phyloP scores from a whole-genome alignment of 768 basidiomycete genomes.

The Filobasidium floriforme region DNA sequence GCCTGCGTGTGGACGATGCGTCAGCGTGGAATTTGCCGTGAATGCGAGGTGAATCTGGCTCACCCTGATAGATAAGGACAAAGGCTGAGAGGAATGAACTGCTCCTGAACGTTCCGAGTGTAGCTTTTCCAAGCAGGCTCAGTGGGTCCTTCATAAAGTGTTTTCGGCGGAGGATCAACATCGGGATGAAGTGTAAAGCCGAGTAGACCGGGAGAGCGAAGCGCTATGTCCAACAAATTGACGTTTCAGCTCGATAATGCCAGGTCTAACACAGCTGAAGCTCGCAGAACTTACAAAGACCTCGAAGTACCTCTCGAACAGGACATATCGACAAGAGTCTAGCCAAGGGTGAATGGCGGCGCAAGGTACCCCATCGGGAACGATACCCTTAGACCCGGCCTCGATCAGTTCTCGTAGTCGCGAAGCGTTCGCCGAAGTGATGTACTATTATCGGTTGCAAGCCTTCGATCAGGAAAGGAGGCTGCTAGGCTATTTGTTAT shows the following conservation, averaged over 20 bases:
- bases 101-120: conserved; percentile 68
- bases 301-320: conserved; percentile 63
- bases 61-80: conserved; percentile 73
- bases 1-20: conserved; percentile 20
- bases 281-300: conserved; percentile 70
- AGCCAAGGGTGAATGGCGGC: conserved; percentile 69
- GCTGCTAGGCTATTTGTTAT: neutral
- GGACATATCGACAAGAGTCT: conserved; percentile 57
- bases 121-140: conserved; percentile 58
- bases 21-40: conserved; percentile 8
- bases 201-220: conserved; percentile 58
- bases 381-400: conserved; percentile 32
- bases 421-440: conserved; percentile 34
- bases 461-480: neutral
- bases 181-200: conserved; percentile 80
- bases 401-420: conserved; percentile 30
- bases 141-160: conserved; percentile 61
- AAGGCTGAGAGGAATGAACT: conserved; percentile 80
- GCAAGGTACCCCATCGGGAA: conserved; percentile 46
- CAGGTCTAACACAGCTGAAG: neutral
- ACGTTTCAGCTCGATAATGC: neutral
- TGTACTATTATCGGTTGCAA: conserved; percentile 18
- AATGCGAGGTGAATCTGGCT: conserved; percentile 35
- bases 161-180: conserved; percentile 69
- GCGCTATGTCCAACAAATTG: conserved; percentile 22